Conservation (phyloP, 495 filamentous ascomycete species). For the Talaromyces trachyspermus region DNA sequence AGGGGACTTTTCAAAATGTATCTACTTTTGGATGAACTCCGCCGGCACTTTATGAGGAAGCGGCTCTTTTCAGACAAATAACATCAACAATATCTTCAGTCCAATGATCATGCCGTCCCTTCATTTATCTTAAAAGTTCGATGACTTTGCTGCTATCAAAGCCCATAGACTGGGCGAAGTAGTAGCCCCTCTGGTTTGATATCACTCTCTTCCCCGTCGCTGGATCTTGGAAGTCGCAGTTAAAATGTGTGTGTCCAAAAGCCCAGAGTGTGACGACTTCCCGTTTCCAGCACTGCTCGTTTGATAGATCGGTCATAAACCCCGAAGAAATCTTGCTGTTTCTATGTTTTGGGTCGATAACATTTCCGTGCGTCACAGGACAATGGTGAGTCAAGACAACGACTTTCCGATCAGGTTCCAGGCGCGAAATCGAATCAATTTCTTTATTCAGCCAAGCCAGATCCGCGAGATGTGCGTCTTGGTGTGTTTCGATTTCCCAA, state of each 20-base stretch:
- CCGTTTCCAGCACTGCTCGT: slow-evolving; percentile 34
- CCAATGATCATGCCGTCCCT: slow-evolving; percentile 5
- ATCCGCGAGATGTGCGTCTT: slow-evolving; percentile 24
- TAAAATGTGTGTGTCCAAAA: slow-evolving; percentile 49
- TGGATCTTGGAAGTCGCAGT: slow-evolving; percentile 32
- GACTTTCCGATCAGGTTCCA: slow-evolving; percentile 19
- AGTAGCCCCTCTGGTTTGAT: slow-evolving; percentile 25
- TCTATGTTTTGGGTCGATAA: slow-evolving; percentile 27
- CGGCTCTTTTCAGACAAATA: not conserved
- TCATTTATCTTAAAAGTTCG: slow-evolving; percentile 5
- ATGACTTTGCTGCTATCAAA: slow-evolving; percentile 17
- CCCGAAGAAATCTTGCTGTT: slow-evolving; percentile 26
- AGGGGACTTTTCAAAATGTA: slow-evolving; percentile 16
- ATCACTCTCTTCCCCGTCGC: slow-evolving; percentile 18
- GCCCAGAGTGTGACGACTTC: slow-evolving; percentile 37
- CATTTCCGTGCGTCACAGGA: slow-evolving; percentile 24
- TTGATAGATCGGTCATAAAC: slow-evolving; percentile 37
- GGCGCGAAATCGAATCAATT: slow-evolving; percentile 19
- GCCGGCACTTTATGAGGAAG: slow-evolving; percentile 7
- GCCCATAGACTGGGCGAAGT: slow-evolving; percentile 17
- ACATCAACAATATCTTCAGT: not conserved
- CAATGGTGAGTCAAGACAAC: slow-evolving; percentile 40
- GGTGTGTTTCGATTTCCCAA: slow-evolving; percentile 34
- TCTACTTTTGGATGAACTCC: slow-evolving; percentile 15
- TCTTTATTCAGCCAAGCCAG: slow-evolving; percentile 38